Base-by-base conservation (phyloP, 2,329 filamentous ascomycete genomes). In the Exophiala sideris region DNA sequence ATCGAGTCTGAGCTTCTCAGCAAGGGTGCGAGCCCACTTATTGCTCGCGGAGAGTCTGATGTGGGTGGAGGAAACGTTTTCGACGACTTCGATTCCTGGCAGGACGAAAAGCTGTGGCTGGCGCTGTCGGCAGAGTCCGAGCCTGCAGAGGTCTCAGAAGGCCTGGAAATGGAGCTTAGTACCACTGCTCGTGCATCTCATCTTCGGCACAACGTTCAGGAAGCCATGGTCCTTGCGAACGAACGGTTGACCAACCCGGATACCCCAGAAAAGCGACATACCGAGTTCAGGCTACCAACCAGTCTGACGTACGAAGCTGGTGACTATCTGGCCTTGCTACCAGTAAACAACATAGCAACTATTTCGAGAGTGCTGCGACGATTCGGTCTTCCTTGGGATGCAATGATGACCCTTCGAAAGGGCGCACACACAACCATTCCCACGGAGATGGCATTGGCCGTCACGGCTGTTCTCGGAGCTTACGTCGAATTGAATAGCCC, bases 401-500 rank as follows among this genome's bases (percentile, higher is more conserved):
- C 84, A 2, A 78, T 81, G 57, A 70, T 89, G 40, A 83, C 79
- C 7, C 83, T 89, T 44, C 70, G 72, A 2, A 76, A 78, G n/a
- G 72, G 76, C 7, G 69, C 73, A 1, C 76, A 75, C 36, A 80
- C 78, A 0, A 73, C 74, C 1, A 72, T 87, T 11, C 84, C 84
- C 0, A 79, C 78, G 0, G 73, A 76, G 38, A 70, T 72, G 1
- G 78, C 82, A 0, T 74, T 89, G 2, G 81, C 85, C 0, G 85
- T 84, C 0, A 75, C 76, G 11, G 82, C 85, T 54, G 73, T 91
- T 0, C 76, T 91, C 3, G 79, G 81, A 1, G 83, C 83, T 0
- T 90, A 89, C 57, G 82, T 91, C 2, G 88, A 92, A 69, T 76
- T 91, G 1, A 79, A 79, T 3, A 86, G 88, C 62, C 86, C 86